phyloP scores from a whole-genome alignment of 768 basidiomycete species.

The Mycena chlorophos region DNA sequence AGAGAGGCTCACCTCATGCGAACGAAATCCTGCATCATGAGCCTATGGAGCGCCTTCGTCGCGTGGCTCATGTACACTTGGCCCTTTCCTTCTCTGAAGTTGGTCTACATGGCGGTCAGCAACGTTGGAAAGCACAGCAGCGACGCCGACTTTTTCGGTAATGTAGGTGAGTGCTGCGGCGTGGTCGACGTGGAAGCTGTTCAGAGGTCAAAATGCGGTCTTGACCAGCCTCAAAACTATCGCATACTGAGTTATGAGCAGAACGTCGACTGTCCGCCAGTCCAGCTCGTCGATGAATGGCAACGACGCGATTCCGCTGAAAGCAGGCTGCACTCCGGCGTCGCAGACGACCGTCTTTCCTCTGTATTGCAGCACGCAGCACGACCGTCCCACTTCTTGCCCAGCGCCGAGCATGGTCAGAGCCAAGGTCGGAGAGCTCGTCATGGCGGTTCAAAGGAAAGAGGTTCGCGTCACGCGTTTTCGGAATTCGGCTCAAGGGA shows the following conservation, averaged over 20 bases:
- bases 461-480: too few relatives aligned
- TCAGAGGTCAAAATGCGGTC: slow-evolving; percentile 3
- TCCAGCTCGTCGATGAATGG: slow-evolving; percentile 98
- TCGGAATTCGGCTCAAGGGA: too few relatives aligned
- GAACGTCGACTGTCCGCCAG: slow-evolving; percentile 96
- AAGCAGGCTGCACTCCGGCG: slow-evolving; percentile 95
- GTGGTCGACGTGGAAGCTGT: slow-evolving; percentile 98
- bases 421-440: too few relatives aligned
- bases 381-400: slow-evolving; percentile 96
- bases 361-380: slow-evolving; percentile 94
- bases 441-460: too few relatives aligned
- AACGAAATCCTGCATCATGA: slow-evolving; percentile 99
- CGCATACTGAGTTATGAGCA: slow-evolving; percentile 88
- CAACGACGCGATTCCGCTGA: slow-evolving; percentile 90
- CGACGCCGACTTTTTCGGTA: slow-evolving; percentile 85
- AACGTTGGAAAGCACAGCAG: background rate
- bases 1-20: slow-evolving; percentile 76
- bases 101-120: slow-evolving; percentile 67
- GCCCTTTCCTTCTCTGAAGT: slow-evolving; percentile 94
- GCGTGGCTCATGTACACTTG: slow-evolving; percentile 99
- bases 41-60: slow-evolving; percentile 96
- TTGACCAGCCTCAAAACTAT: background rate
- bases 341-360: slow-evolving; percentile 96
- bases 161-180: slow-evolving; percentile 96
- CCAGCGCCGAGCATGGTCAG: slow-evolving; percentile 96